Percentiles rank a stretch among this genome's conserved stretches.
These are phyloP conservation scores for Sclerospora graminicola DNA, from an alignment of 352 stramenopile genomes.

Conservation along the genomic window DNA sequence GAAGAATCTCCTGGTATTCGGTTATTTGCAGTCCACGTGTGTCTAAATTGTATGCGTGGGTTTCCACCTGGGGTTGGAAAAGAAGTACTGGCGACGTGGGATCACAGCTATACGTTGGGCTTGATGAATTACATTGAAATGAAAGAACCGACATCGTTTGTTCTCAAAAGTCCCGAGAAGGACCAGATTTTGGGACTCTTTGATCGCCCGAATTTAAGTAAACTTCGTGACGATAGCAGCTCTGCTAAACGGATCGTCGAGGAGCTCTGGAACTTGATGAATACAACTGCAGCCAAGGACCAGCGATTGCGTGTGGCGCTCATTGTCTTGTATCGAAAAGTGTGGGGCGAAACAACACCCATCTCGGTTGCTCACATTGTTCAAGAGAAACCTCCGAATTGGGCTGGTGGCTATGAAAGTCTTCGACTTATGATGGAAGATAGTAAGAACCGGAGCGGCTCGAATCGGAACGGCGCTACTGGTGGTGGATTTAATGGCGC, in stretches of 20 bases:
- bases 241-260: slow-evolving; percentile 59
- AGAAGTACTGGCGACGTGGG: slow-evolving; percentile 68
- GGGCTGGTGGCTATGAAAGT: slow-evolving; percentile 72
- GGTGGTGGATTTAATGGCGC: slow-evolving; percentile 2
- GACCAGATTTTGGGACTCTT: slow-evolving; percentile 63
- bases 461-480: slow-evolving; percentile 11
- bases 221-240: slow-evolving; percentile 66
- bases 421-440: slow-evolving; percentile 79
- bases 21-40: slow-evolving; percentile 68
- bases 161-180: slow-evolving; percentile 65
- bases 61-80: slow-evolving; percentile 62
- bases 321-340: slow-evolving; percentile 63
- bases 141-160: slow-evolving; percentile 61
- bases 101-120: slow-evolving; percentile 72
- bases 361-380: slow-evolving; percentile 73
- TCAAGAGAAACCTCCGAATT: slow-evolving; percentile 67
- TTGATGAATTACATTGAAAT: slow-evolving; percentile 73
- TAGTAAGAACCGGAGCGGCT: slow-evolving; percentile 49
- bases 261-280: slow-evolving; percentile 70
- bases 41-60: slow-evolving; percentile 68
- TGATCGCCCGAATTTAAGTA: slow-evolving; percentile 37
- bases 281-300: slow-evolving; percentile 41
- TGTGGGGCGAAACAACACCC: slow-evolving; percentile 77
- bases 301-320: slow-evolving; percentile 68
- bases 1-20: slow-evolving; percentile 67